phyloP scores from a whole-genome alignment of 2,329 filamentous ascomycete genomes.

The Nakataea oryzae region DNA sequence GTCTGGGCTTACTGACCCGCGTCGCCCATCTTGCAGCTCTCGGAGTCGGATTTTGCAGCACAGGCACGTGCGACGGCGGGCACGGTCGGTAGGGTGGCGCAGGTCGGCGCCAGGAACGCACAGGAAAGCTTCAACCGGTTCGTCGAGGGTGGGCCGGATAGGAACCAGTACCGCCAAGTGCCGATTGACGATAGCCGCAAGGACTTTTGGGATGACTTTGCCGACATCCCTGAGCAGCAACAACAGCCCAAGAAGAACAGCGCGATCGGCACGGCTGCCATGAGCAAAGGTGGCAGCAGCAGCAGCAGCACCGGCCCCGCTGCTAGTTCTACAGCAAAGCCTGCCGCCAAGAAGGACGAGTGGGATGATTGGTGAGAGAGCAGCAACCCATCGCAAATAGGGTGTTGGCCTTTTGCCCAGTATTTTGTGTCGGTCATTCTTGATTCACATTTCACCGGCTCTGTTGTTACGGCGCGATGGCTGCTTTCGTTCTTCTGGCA shows the following conservation, averaged over 20 bases:
- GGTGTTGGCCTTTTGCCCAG: not conserved
- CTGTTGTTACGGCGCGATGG: too few species aligned
- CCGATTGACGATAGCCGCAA: constrained; percentile 56
- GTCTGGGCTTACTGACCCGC: constrained; percentile 3
- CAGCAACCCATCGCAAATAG: not conserved
- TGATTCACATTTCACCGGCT: not conserved
- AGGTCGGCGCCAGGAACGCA: constrained; percentile 62
- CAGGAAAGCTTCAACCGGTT: constrained; percentile 77
- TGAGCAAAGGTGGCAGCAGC: constrained; percentile 40
- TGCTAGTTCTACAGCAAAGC: constrained; percentile 19
- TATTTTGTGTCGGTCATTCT: not conserved
- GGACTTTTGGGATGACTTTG: constrained; percentile 90
- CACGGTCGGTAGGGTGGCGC: constrained; percentile 55
- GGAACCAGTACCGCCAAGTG: constrained; percentile 22
- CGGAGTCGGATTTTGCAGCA: constrained; percentile 67
- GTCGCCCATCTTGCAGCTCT: constrained; percentile 43
- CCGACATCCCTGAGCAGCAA: constrained; percentile 52
- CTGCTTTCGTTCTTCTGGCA: not conserved
- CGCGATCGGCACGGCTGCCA: constrained; percentile 48
- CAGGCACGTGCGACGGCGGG: constrained; percentile 52
- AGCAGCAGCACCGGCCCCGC: constrained; percentile 19
- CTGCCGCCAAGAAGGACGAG: constrained; percentile 35
- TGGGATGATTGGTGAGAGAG: constrained; percentile 50
- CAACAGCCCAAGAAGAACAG: constrained; percentile 31
- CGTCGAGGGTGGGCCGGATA: constrained; percentile 54